phyloP scores from a whole-genome alignment of 768 basidiomycete genomes.

The Lactarius hatsudake region DNA sequence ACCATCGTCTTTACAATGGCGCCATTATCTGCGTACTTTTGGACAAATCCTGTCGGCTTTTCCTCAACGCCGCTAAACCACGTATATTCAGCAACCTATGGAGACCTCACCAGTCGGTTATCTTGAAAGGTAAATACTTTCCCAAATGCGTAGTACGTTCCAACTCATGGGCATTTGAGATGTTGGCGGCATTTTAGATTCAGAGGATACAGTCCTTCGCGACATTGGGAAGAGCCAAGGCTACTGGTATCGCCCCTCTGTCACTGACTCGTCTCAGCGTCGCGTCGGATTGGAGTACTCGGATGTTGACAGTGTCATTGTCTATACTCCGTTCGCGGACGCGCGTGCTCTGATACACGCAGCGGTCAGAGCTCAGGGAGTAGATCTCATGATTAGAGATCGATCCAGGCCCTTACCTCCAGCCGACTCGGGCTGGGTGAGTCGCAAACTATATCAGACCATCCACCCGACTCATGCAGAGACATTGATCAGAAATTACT shows the following conservation, averaged over 20 bases:
- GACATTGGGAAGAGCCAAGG: background rate
- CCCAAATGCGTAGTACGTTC: no score
- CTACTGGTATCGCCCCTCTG: background rate
- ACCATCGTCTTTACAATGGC: background rate
- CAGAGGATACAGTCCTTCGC: background rate
- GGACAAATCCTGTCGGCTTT: background rate
- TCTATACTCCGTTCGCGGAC: background rate
- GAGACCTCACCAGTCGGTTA: slow-evolving; percentile 5
- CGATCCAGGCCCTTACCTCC: background rate
- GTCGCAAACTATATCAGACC: background rate
- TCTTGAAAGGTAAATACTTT: slow-evolving; percentile 10
- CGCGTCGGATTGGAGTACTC: background rate
- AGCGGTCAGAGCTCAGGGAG: background rate
- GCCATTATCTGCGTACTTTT: background rate
- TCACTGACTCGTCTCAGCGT: background rate
- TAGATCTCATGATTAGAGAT: background rate
- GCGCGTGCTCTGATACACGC: background rate
- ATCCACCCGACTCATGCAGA: background rate
- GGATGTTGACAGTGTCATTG: background rate
- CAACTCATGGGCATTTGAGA: background rate
- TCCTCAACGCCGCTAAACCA: background rate
- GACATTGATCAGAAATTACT: background rate
- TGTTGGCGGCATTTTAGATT: background rate
- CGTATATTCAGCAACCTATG: slow-evolving; percentile 9
- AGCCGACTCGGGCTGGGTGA: background rate